Base-by-base conservation (phyloP, 2,329 filamentous ascomycete species). In the Fusarium pseudoanthophilum region DNA sequence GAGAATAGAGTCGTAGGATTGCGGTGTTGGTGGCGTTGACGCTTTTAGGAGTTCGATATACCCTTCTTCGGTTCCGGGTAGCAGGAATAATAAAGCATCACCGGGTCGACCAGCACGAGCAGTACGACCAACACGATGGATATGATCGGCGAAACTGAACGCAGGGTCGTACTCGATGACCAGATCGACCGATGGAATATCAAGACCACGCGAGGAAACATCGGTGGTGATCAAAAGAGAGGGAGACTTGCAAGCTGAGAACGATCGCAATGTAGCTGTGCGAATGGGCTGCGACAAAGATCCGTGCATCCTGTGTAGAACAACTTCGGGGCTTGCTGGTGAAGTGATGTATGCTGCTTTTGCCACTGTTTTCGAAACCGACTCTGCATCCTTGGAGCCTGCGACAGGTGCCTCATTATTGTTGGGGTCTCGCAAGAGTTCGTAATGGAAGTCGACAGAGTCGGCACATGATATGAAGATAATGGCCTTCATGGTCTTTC, bases 381-480 rank as follows among this genome's bases (percentile, higher is more conserved):
- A 66, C 69, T 82, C 77, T 52, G 79, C 68, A 8, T 83, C 77
- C 64, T 82, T 80, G 46, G 79, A 77, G 7, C 79, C 74, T 37
- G 78, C 66, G 5, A 69, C 73, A 21, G 80, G 71, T 4, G 73
- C 57, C 15, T 80, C 79, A 1, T 78, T 69, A 7, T 79, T 78
- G 16, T 79, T 80, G 0, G 81, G 80, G 32, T 83, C 77, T 48
- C 86, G 92, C 64, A 99, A 89, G 7, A 97, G 85, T 69, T 97
- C 93, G 80, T 95, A 98, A 81, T 98, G 95, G 78, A 98, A 99
- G 80, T 99, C 95, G 67, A 98, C 96, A 3, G 94, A 96, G 81
- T 99, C 96, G 26, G 96, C 95, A 78, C 96, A 99, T 16, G 95
- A 97, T 55, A 99, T 93, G 84, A 99, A 99, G 40, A 99, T 88